These are phyloP conservation scores for Cinchona pubescens DNA, from an alignment of 257 asterid genomes.

Conservation along the genomic window DNA sequence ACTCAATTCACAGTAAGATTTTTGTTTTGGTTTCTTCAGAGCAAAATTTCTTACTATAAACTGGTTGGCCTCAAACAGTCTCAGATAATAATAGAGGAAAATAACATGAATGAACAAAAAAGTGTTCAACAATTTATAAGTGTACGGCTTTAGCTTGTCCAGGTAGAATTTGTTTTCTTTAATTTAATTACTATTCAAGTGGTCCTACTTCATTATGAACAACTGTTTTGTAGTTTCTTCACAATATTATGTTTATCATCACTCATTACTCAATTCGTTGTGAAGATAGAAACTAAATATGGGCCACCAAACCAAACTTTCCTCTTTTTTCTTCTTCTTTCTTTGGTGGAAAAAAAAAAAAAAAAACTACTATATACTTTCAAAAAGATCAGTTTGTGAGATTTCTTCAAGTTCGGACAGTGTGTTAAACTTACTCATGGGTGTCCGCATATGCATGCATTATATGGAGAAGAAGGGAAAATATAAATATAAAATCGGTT, in stretches of 20 bases:
- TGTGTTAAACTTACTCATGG: not conserved
- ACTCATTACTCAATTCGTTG: not conserved
- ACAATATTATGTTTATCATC: not conserved
- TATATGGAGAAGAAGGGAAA: too few relatives aligned
- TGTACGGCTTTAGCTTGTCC: conserved; percentile 15
- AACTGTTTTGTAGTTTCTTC: not conserved
- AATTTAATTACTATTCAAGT: not conserved
- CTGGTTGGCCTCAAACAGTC: too few relatives aligned
- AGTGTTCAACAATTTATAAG: not conserved
- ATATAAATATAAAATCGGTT: too few relatives aligned
- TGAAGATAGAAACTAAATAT: not conserved
- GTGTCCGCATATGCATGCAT: conserved; percentile 1
- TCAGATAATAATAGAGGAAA: not conserved
- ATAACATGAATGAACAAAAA: not conserved
- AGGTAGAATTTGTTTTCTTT: conserved; percentile 18
- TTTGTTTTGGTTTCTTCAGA: not conserved
- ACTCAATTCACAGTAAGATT: not conserved
- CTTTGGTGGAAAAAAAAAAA: too few relatives aligned
- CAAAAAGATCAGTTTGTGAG: not conserved
- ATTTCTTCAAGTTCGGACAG: conserved; percentile 7
- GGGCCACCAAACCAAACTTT: not conserved
- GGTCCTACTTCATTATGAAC: not conserved
- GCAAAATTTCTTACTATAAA: not conserved
- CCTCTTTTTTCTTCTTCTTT: not conserved
- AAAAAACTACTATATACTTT: too few relatives aligned